phyloP scores from a whole-genome alignment of 345 rosid species.

The Atalantia buxifolia region DNA sequence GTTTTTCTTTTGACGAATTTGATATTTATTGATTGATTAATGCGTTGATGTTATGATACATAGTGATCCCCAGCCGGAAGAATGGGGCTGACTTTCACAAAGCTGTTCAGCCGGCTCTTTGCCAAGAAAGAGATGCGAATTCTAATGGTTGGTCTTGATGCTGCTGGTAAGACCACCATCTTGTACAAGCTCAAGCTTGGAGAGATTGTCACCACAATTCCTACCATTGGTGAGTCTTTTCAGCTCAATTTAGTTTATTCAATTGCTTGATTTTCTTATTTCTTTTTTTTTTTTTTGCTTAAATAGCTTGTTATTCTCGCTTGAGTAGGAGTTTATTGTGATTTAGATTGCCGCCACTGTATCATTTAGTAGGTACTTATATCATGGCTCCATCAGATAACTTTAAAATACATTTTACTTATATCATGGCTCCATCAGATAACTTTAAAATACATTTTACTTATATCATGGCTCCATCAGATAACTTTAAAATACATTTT shows the following conservation, averaged over 20 bases:
- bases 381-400: not conserved
- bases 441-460: not conserved
- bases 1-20: not conserved
- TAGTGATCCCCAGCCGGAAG: slow-evolving; percentile 29
- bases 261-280: not conserved
- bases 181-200: slow-evolving; percentile 68
- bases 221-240: slow-evolving; percentile 47
- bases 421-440: not conserved
- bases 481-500: not conserved
- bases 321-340: not conserved
- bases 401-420: not conserved
- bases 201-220: slow-evolving; percentile 60
- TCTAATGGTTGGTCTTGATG: slow-evolving; percentile 49
- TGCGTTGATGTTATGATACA: not conserved
- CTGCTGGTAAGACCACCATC: slow-evolving; percentile 73
- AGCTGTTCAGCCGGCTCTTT: slow-evolving; percentile 65
- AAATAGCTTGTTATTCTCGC: not conserved
- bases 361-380: not conserved
- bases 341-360: not conserved
- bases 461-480: not conserved
- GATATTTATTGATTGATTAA: not conserved
- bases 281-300: not conserved
- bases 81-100: slow-evolving; percentile 70
- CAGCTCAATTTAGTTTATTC: not conserved
- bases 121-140: slow-evolving; percentile 51